Conservation (phyloP, 768 basidiomycete genomes). For the Lactifluus volemus region DNA sequence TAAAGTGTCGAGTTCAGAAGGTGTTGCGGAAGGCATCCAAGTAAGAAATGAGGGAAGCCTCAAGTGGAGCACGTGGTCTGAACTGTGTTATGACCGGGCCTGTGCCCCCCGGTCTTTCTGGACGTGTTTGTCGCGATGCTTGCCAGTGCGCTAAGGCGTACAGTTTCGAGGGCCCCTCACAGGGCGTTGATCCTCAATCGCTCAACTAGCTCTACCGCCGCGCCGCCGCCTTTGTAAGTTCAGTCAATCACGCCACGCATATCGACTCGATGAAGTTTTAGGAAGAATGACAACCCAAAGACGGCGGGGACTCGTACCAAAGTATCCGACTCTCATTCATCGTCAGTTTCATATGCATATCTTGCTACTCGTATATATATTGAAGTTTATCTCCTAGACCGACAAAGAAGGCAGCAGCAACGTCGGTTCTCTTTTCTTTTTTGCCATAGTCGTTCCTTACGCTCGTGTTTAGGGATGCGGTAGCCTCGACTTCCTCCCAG, state of each 20-base stretch:
- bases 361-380: not conserved
- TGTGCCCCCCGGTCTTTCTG: no score
- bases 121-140: not conserved
- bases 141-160: not conserved
- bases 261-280: not conserved
- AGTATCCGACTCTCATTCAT: not conserved
- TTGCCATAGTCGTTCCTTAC: not conserved
- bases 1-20: slow-evolving; percentile 12
- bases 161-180: not conserved
- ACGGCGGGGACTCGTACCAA: not conserved
- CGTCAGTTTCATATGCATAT: not conserved
- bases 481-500: not conserved
- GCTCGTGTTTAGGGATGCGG: not conserved
- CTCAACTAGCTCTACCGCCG: not conserved
- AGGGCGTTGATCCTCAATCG: not conserved
- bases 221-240: not conserved
- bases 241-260: not conserved
- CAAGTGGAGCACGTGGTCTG: no score
- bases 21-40: slow-evolving; percentile 14
- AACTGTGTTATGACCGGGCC: no score
- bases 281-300: not conserved
- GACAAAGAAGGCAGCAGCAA: not conserved
- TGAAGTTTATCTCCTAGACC: not conserved
- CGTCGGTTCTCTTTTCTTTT: not conserved
- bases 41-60: no score